Evolutionary conservation across 2,329 filamentous ascomycete genomes (phyloP), one percentile per base, ranked within the genome.

Genomic region (Blastomyces gilchristii): DNA sequence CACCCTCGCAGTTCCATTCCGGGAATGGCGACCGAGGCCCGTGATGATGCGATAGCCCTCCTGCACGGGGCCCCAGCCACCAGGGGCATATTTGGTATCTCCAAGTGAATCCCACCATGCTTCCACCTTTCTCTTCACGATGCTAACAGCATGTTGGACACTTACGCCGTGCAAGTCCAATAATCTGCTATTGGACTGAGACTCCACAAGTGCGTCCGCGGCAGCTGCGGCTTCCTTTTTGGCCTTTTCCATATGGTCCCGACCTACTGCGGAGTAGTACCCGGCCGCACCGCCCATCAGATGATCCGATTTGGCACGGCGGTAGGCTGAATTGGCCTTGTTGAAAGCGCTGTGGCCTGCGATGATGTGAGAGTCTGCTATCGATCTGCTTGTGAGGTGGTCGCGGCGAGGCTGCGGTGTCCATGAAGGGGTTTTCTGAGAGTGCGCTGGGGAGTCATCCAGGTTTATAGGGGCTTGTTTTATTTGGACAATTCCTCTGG

Each of bases 81-180:
- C 80, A 3, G 68, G 71, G 64, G 78, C 77, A 56, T 82, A 80
- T 66, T 83, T 83, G 58, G 81, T 79, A 70, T 92, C 88, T 0
- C 89, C 89, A 9, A 91, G 76, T 0, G 76, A 76, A 22, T 84
- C 78, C 92, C 91, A 97, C 93, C 93, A 97, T 11, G 72, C 73
- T 67, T 83, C 80, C 0, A 89, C 87, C 47, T 81, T 82, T 57
- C 86, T 81, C 39, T 83, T 82, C 1, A 89, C 86, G 67, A 97
- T 96, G 2, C 89, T 81, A 39, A 91, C 85, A 1, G 89, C 93
- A 72, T 96, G 89, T 58, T 85, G 80, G 1, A 97, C 91, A 54
- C 82, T 86, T 5, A 96, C 85, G 6, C 91, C 90, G 73, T 97
- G 93, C 34, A 97, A 78, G 73, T 97, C 93, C 8, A 95, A 79